Evolutionary conservation across 306 rosid species (phyloP).

Genomic region (Prunus mira): DNA sequence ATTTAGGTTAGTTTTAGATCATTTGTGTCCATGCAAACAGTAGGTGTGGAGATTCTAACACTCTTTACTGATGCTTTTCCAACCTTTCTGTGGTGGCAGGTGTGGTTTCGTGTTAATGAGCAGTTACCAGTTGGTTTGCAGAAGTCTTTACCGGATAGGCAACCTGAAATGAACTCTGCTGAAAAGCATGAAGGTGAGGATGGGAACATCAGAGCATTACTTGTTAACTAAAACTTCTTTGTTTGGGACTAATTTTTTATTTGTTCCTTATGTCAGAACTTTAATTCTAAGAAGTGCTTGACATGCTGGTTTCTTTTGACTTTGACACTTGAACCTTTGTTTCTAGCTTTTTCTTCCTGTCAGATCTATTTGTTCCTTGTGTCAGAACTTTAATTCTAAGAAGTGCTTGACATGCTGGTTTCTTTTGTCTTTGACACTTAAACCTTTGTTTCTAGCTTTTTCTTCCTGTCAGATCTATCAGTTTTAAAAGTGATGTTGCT

Average conservation of each 20-base stretch:
- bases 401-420: background rate
- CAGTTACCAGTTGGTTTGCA: constrained; percentile 72
- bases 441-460: background rate
- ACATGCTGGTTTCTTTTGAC: background rate
- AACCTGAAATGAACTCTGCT: constrained; percentile 54
- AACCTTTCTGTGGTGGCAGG: constrained; percentile 46
- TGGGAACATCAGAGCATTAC: background rate
- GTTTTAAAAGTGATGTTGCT: background rate
- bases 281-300: background rate
- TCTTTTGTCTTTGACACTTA: background rate
- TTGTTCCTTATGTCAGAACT: background rate
- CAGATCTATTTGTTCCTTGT: background rate
- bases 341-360: background rate
- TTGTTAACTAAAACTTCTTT: background rate
- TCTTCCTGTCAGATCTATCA: background rate
- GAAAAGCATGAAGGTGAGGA: constrained; percentile 61
- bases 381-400: background rate
- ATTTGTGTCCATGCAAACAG: constrained; percentile 49
- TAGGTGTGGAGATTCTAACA: constrained; percentile 48
- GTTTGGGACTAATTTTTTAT: background rate
- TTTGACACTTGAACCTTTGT: background rate
- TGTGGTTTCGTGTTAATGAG: constrained; percentile 95
- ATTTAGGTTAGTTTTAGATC: constrained; percentile 99
- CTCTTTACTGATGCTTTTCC: constrained; percentile 33
- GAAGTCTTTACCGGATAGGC: constrained; percentile 86